Evolutionary conservation across 2,329 filamentous ascomycete genomes (phyloP).

Genomic region (Dryadomyces quercivorus): DNA sequence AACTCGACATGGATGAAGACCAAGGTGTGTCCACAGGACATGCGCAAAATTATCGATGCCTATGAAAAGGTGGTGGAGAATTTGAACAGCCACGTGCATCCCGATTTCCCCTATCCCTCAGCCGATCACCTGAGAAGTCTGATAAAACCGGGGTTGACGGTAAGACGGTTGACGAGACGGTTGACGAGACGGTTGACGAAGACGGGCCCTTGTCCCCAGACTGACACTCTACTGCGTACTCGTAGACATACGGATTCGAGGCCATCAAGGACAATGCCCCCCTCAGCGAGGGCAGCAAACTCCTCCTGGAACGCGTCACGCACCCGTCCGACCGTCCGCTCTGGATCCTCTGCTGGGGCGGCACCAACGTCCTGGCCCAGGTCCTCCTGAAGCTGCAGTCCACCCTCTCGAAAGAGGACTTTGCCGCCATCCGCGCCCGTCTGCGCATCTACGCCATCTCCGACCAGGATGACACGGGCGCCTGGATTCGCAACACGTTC

Average conservation of each 20-base stretch:
- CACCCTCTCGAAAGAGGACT: conserved; percentile 17
- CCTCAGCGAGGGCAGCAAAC: conserved; percentile 25
- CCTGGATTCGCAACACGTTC: conserved; percentile 41
- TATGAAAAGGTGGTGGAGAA: conserved; percentile 32
- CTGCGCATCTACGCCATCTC: conserved; percentile 43
- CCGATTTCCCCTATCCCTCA: conserved; percentile 22
- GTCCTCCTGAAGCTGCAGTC: conserved; percentile 28
- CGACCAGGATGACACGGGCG: conserved; percentile 45
- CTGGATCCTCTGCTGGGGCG: conserved; percentile 41
- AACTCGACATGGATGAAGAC: conserved; percentile 33
- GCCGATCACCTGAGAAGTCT: conserved; percentile 17
- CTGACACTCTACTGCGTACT: no score
- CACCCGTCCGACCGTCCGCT: conserved; percentile 25
- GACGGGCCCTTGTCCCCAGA: not conserved
- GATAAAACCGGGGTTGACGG: conserved; percentile 20
- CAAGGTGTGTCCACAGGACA: conserved; percentile 27
- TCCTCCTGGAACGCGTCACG: conserved; percentile 24
- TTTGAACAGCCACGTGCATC: conserved; percentile 31
- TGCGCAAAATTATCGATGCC: conserved; percentile 29
- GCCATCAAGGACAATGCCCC: conserved; percentile 19
- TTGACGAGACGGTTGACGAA: not conserved
- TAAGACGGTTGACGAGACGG: conserved; percentile 6
- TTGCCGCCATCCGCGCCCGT: conserved; percentile 24
- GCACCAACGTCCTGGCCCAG: conserved; percentile 38
- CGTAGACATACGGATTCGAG: conserved; percentile 21